These are phyloP conservation scores for Phytophthora litchii DNA, from an alignment of 352 stramenopile genomes.

Conservation along the genomic window DNA sequence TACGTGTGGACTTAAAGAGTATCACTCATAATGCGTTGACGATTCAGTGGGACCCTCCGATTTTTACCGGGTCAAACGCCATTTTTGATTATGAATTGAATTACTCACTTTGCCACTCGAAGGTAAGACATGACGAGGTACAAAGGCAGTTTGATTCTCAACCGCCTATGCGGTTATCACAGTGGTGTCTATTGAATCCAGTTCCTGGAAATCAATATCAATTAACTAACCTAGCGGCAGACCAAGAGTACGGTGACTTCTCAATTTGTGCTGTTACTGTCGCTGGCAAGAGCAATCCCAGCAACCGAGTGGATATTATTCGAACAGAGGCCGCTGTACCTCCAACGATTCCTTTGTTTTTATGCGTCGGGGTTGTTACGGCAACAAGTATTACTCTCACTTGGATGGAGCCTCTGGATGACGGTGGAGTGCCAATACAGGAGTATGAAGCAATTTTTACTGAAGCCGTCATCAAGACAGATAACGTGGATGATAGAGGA, in stretches of 20 bases:
- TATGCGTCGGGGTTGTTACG: conserved; percentile 54
- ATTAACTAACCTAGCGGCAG: conserved; percentile 42
- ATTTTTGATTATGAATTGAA: conserved; percentile 77
- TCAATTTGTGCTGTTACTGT: conserved; percentile 54
- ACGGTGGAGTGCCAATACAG: conserved; percentile 57
- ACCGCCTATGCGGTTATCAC: conserved; percentile 37
- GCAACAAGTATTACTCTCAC: conserved; percentile 68
- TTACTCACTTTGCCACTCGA: conserved; percentile 36
- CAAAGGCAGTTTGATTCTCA: conserved; percentile 32
- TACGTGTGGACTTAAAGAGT: conserved; percentile 41
- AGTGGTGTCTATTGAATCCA: conserved; percentile 61
- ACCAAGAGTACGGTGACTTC: conserved; percentile 58
- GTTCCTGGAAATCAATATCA: conserved; percentile 53
- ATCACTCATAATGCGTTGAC: conserved; percentile 51
- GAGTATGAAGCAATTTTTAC: conserved; percentile 75
- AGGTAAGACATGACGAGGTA: conserved; percentile 16
- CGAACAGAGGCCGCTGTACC: conserved; percentile 37
- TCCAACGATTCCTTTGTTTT: conserved; percentile 53
- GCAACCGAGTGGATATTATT: conserved; percentile 49
- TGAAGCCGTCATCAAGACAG: conserved; percentile 54
- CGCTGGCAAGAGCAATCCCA: conserved; percentile 56
- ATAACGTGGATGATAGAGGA: conserved; percentile 40
- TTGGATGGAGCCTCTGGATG: conserved; percentile 66
- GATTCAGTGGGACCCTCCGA: conserved; percentile 65
- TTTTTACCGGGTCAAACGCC: conserved; percentile 69